These are phyloP conservation scores for Neopestalotiopsis rosae DNA, from an alignment of 2,329 filamentous ascomycete genomes.

Conservation along the genomic window DNA sequence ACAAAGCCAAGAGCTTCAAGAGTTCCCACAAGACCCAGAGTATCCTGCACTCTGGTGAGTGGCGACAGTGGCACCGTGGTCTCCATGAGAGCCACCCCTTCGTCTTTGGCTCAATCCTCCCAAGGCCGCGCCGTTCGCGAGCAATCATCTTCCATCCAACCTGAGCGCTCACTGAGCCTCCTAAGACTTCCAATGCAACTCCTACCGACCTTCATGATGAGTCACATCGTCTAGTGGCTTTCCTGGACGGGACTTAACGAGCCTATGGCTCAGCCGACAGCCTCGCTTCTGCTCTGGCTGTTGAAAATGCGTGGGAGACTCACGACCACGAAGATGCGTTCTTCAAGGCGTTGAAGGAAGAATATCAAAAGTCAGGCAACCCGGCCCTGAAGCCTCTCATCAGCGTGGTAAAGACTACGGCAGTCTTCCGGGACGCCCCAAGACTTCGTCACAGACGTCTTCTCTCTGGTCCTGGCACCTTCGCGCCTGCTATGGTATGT, in stretches of 20 bases:
- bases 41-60: constrained; percentile 24
- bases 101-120: not conserved
- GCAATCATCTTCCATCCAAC: too few relatives aligned
- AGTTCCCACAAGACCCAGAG: constrained; percentile 29
- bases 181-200: too few relatives aligned
- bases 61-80: constrained; percentile 28
- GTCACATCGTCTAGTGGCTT: constrained; percentile 66
- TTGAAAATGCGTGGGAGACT: constrained; percentile 24
- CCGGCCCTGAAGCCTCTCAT: constrained; percentile 21
- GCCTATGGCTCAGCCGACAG: constrained; percentile 62
- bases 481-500: too few relatives aligned
- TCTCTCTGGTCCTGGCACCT: too few relatives aligned
- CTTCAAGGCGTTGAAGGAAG: constrained; percentile 31
- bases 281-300: constrained; percentile 44
- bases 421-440: too few relatives aligned
- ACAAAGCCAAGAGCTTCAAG: too few relatives aligned
- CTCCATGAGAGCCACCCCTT: constrained; percentile 39
- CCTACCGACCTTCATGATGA: constrained; percentile 53
- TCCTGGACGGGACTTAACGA: constrained; percentile 65
- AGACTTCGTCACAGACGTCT: too few relatives aligned
- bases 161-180: too few relatives aligned
- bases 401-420: not conserved
- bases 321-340: constrained; percentile 52
- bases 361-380: constrained; percentile 22
- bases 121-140: too few relatives aligned